Conservation (phyloP, 352 stramenopile genomes). For the Pythium rishiriense region DNA sequence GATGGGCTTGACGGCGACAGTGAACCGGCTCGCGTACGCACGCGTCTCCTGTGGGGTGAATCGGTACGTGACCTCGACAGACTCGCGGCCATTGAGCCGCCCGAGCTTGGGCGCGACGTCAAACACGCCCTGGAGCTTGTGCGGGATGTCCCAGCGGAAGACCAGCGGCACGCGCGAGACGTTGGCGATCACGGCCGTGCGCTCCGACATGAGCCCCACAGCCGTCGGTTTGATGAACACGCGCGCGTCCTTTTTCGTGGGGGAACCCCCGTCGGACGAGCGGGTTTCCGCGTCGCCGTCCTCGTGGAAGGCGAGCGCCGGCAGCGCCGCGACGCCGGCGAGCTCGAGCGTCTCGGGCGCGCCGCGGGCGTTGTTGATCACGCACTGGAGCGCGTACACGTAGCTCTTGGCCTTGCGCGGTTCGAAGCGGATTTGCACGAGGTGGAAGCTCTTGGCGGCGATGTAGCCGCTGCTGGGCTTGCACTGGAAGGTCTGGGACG, state of each 20-base stretch:
- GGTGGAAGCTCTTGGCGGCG: slow-evolving; percentile 70
- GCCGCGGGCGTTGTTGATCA: slow-evolving; percentile 66
- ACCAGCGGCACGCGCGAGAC: slow-evolving; percentile 84
- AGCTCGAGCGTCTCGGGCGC: slow-evolving; percentile 62
- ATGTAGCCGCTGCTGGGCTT: slow-evolving; percentile 74
- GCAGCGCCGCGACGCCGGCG: slow-evolving; percentile 52
- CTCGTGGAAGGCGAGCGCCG: slow-evolving; percentile 49
- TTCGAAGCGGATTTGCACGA: slow-evolving; percentile 80
- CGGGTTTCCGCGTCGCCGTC: slow-evolving; percentile 15
- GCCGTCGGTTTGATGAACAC: slow-evolving; percentile 87
- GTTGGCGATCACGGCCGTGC: slow-evolving; percentile 68
- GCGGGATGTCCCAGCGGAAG: slow-evolving; percentile 76
- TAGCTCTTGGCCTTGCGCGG: slow-evolving; percentile 53
- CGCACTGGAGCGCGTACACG: slow-evolving; percentile 54
- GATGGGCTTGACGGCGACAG: slow-evolving; percentile 68
- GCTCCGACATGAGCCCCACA: slow-evolving; percentile 64
- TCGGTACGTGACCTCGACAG: slow-evolving; percentile 48
- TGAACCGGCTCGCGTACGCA: slow-evolving; percentile 74
- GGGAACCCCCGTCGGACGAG: not conserved
- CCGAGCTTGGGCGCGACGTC: slow-evolving; percentile 66
- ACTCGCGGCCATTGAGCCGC: slow-evolving; percentile 83
- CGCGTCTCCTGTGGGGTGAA: slow-evolving; percentile 82
- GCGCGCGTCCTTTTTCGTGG: slow-evolving; percentile 30
- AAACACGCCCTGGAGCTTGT: slow-evolving; percentile 61
- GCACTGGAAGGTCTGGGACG: slow-evolving; percentile 61